Percentiles rank a stretch among this genome's conserved stretches.
phyloP scores from a whole-genome alignment of 306 rosid genomes.

The Chamaecrista fasciculata region DNA sequence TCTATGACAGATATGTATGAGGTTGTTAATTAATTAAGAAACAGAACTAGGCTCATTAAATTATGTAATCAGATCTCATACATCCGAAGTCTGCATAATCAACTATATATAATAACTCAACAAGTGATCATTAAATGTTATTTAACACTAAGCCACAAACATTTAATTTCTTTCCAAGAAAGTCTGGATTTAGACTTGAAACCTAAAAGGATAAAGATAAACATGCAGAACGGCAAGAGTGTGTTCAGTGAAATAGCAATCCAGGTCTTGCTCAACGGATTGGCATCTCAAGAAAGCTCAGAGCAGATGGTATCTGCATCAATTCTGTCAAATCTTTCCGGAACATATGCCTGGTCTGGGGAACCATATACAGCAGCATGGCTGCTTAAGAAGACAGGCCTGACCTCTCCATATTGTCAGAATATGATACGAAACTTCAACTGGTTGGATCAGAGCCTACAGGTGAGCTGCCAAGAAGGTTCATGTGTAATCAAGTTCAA shows the following conservation, averaged over 20 bases:
- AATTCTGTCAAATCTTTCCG: constrained; percentile 72
- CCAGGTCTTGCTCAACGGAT: constrained; percentile 49
- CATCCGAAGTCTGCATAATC: background rate
- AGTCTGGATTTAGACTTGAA: background rate
- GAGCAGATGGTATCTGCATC: constrained; percentile 62
- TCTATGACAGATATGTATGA: constrained; percentile 7
- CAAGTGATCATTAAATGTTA: background rate
- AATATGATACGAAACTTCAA: constrained; percentile 60
- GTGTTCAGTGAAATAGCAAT: constrained; percentile 57
- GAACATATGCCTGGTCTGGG: constrained; percentile 73
- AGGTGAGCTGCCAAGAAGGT: constrained; percentile 39
- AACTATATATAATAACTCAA: background rate
- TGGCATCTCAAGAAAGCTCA: constrained; percentile 58
- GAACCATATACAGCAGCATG: constrained; percentile 79
- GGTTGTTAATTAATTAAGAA: background rate
- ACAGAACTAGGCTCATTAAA: background rate
- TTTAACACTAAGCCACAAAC: constrained; percentile 1
- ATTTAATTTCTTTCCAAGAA: background rate
- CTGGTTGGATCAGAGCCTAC: constrained; percentile 65
- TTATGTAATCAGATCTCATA: background rate
- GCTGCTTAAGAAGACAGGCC: constrained; percentile 67
- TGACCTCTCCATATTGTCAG: constrained; percentile 53
- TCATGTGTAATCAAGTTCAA: constrained; percentile 19
- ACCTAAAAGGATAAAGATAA: constrained; percentile 17
- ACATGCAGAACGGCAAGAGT: constrained; percentile 51